A percentile compares a stretch with the other conserved stretches of the same genome.
Evolutionary conservation across 2,329 filamentous ascomycete species (phyloP).

Genomic region (Thielaviopsis musarum): DNA sequence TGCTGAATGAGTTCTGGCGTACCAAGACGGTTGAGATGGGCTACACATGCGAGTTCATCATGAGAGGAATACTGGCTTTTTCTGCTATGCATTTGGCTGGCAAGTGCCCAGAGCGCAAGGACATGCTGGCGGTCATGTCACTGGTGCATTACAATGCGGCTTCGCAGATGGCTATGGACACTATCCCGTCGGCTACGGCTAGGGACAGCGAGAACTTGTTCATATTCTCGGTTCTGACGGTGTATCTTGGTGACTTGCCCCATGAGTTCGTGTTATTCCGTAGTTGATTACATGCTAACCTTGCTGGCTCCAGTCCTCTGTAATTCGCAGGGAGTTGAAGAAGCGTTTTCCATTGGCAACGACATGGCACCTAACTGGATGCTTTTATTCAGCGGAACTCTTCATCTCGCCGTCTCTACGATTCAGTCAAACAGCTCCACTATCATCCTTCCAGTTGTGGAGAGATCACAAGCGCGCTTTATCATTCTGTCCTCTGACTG

Average conservation of each 20-base stretch:
- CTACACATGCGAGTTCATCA: conserved; percentile 28
- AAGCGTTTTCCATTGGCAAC: conserved; percentile 13
- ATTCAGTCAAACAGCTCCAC: conserved; percentile 5
- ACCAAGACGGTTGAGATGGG: conserved; percentile 29
- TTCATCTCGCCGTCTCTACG: conserved; percentile 6
- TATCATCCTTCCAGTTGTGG: conserved; percentile 12
- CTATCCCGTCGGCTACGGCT: conserved; percentile 14
- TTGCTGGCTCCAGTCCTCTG: conserved; percentile 14
- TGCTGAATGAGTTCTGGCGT: conserved; percentile 28
- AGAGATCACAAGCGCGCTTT: conserved; percentile 9
- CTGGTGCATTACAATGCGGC: conserved; percentile 18
- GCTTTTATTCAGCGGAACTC: conserved; percentile 5
- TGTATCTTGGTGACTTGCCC: conserved; percentile 18
- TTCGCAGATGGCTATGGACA: conserved; percentile 15
- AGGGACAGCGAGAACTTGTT: conserved; percentile 16
- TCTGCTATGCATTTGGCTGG: conserved; percentile 30
- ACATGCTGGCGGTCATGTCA: conserved; percentile 10
- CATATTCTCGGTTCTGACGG: conserved; percentile 20
- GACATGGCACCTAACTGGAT: conserved; percentile 6
- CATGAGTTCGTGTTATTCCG: background rate
- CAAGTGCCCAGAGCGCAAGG: conserved; percentile 12
- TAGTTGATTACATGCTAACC: background rate
- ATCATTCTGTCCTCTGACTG: conserved; percentile 10
- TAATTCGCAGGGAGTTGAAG: conserved; percentile 17
- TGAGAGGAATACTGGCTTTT: conserved; percentile 31